These are phyloP conservation scores for Phytophthora crassamura DNA, from an alignment of 352 stramenopile genomes.

Conservation along the genomic window DNA sequence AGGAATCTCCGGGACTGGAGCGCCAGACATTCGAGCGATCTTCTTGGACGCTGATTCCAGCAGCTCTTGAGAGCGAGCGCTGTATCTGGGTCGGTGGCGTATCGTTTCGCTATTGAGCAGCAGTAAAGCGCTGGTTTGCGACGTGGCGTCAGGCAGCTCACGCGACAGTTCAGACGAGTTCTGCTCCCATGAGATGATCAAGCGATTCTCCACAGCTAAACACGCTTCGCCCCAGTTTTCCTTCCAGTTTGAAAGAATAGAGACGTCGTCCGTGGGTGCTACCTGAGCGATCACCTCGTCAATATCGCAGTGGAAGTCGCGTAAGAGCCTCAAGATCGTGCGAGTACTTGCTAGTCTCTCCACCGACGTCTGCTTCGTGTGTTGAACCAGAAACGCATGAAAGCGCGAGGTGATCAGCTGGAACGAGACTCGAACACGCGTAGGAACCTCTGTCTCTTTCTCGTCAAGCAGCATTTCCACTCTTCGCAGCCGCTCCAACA, in stretches of 20 bases:
- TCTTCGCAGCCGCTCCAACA: conserved; percentile 14
- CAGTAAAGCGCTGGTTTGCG: conserved; percentile 10
- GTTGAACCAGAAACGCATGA: conserved; percentile 19
- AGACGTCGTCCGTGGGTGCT: neutral
- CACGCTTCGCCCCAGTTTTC: conserved; percentile 2
- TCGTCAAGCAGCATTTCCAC: conserved; percentile 11
- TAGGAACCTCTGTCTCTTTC: neutral
- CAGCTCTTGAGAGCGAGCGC: conserved; percentile 1
- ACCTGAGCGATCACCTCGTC: conserved; percentile 1
- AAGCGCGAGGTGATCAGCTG: conserved; percentile 9
- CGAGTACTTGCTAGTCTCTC: conserved; percentile 17
- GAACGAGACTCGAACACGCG: neutral
- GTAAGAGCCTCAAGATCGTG: conserved; percentile 17
- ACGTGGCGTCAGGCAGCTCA: conserved; percentile 9
- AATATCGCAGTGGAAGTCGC: conserved; percentile 7
- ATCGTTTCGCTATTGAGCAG: conserved; percentile 18
- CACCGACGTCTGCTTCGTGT: conserved; percentile 18
- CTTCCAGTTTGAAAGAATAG: conserved; percentile 9
- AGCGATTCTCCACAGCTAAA: conserved; percentile 5
- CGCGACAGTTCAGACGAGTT: conserved; percentile 10
- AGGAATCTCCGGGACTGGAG: conserved; percentile 11
- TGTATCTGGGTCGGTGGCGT: conserved; percentile 15
- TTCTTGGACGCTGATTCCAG: conserved; percentile 4
- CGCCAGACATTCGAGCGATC: conserved; percentile 18
- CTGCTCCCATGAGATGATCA: conserved; percentile 6